A percentile compares a stretch with the other conserved stretches of the same genome.
Evolutionary conservation across 352 stramenopile species (phyloP).

Genomic region (Globisporangium alternatum): DNA sequence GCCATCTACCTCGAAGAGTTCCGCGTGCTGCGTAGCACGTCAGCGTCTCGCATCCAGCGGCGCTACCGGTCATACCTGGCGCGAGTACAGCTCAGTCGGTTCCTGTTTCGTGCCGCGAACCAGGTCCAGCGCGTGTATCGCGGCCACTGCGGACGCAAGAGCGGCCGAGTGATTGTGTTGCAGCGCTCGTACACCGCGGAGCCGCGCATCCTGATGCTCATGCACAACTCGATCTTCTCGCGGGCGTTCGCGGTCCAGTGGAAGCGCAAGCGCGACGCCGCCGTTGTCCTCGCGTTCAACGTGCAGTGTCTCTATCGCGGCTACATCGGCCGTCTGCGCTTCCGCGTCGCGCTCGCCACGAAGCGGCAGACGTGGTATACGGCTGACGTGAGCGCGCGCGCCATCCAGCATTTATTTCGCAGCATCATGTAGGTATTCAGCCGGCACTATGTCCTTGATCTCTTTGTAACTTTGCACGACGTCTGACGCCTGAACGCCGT

Average conservation of each 20-base stretch:
- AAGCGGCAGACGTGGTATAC: conserved; percentile 33
- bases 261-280: conserved; percentile 60
- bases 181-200: conserved; percentile 30
- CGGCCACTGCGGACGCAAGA: conserved; percentile 37
- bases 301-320: conserved; percentile 48
- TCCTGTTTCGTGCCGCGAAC: conserved; percentile 35
- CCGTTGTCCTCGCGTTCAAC: conserved; percentile 27
- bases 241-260: conserved; percentile 45
- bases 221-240: conserved; percentile 50
- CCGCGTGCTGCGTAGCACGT: conserved; percentile 20
- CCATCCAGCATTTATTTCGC: conserved; percentile 75
- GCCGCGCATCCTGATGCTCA: conserved; percentile 52
- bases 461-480: background rate
- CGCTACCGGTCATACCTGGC: conserved; percentile 51
- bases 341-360: conserved; percentile 26
- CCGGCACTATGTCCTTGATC: background rate
- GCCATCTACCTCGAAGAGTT: conserved; percentile 22
- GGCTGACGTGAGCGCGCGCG: conserved; percentile 36
- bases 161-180: conserved; percentile 38
- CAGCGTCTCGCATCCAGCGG: conserved; percentile 45
- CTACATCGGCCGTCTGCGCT: conserved; percentile 41
- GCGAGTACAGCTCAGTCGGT: conserved; percentile 33
- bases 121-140: conserved; percentile 57
- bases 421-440: conserved; percentile 56
- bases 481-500: background rate